phyloP scores from a whole-genome alignment of 495 filamentous ascomycete species.

The Podospora pseudocomata region DNA sequence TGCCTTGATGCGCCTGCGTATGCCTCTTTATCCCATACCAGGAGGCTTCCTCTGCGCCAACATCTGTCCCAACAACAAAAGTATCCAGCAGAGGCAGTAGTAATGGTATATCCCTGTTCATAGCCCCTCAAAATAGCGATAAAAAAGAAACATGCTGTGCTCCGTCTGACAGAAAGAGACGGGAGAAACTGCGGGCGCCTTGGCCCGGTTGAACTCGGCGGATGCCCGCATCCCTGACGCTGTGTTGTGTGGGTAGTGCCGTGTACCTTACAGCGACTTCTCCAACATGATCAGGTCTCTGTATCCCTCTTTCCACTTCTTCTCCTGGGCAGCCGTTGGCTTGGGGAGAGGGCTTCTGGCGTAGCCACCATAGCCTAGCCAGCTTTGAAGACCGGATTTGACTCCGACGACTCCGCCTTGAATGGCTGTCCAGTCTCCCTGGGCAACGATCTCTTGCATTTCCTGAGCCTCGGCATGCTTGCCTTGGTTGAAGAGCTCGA shows the following conservation, averaged over 20 bases:
- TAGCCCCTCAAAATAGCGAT: background rate
- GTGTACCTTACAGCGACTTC: slow-evolving; percentile 33
- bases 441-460: slow-evolving; percentile 74
- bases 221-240: background rate
- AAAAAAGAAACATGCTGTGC: slow-evolving; percentile 5
- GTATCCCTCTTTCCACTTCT: slow-evolving; percentile 65
- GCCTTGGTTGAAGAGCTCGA: slow-evolving; percentile 70
- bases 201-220: background rate
- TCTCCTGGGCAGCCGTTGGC: slow-evolving; percentile 56
- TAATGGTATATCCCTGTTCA: background rate
- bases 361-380: slow-evolving; percentile 75
- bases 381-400: slow-evolving; percentile 74
- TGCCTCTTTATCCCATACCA: slow-evolving; percentile 1
- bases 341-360: slow-evolving; percentile 73
- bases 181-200: background rate
- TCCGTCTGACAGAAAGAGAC: background rate
- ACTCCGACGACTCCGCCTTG: slow-evolving; percentile 82
- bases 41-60: background rate
- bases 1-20: slow-evolving; percentile 3
- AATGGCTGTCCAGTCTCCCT: slow-evolving; percentile 85
- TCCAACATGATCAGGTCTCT: slow-evolving; percentile 72
- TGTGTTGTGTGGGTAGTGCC: background rate
- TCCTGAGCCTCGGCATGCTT: slow-evolving; percentile 66
- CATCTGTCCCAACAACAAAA: background rate
- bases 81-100: background rate